Evolutionary conservation across 2,329 filamentous ascomycete genomes (phyloP).

Genomic region (Calonectria pauciramosa): DNA sequence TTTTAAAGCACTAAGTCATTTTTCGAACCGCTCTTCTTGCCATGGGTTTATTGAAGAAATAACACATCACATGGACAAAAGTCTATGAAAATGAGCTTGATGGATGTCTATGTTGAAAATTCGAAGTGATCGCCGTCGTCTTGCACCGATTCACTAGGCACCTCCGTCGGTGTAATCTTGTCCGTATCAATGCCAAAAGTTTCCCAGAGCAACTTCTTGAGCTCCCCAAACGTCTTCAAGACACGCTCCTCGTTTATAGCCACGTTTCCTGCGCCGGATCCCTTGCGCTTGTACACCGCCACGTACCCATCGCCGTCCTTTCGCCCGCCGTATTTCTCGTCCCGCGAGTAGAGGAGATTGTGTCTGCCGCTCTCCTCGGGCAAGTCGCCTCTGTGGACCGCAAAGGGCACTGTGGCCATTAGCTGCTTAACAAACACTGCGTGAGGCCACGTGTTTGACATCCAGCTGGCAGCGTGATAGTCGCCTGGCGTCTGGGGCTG

Average conservation of each 20-base stretch:
- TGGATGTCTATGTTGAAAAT: neutral
- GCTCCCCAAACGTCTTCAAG: neutral
- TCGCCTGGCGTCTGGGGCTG: conserved; percentile 1
- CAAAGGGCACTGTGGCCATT: conserved; percentile 1
- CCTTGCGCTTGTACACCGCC: conserved; percentile 6
- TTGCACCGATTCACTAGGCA: neutral
- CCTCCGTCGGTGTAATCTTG: neutral
- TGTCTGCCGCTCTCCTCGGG: neutral
- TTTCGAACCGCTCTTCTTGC: neutral
- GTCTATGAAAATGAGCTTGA: too few relatives aligned
- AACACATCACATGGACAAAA: too few relatives aligned
- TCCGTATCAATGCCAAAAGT: conserved; percentile 5
- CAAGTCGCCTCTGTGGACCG: neutral
- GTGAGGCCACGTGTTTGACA: neutral
- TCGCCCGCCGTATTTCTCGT: neutral
- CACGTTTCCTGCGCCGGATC: neutral
- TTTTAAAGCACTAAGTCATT: neutral
- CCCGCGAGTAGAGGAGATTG: neutral
- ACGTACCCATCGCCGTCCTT: neutral
- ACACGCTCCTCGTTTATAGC: neutral
- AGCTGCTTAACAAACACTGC: neutral
- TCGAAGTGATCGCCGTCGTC: neutral
- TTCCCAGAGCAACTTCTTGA: conserved; percentile 3
- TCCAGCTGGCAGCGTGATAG: neutral
- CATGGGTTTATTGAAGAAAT: too few relatives aligned